Base-by-base conservation (phyloP, 2,329 filamentous ascomycete genomes). In the Xylaria arbuscula region DNA sequence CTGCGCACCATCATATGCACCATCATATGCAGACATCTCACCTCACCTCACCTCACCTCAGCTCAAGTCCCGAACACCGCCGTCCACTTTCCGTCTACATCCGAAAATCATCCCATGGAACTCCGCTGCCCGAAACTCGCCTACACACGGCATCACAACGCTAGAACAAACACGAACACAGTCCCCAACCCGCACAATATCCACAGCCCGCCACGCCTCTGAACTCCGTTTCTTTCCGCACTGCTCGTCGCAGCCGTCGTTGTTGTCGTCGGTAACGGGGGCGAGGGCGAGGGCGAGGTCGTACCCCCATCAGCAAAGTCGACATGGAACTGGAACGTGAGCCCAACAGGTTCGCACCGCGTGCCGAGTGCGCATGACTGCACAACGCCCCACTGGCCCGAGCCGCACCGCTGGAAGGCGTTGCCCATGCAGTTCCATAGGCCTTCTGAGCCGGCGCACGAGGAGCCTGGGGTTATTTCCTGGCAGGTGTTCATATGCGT, bases 341-440 rank as follows among this genome's bases (percentile, higher is more conserved):
- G 75, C 1, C 85, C 84, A 1, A 74, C 72, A 0, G 85, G 85
- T 17, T 72, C 71, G 70, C 85, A 87, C n/a, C 74, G 74, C 1
- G 85, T 87, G 5, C 84, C 84, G 5, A 76, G 74, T 0, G 85
- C 80, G 66, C 81, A 81, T 45, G 80, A 67, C 76, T 85, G 79
- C n/a, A 80, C 79, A 0, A 68, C 76, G 60, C 69, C 84, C 85
- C 85, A 87, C 11, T 66, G 74, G 1, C 85, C 84, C 10, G 78
- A 75, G 2, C 82, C 83, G 72, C 85, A 87, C 34, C 85, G 81
- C 76, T 87, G 85, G 78, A 83, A 87, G 40, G 78, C 80, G 22
- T 71, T 77, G 0, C 78, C 80, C 78, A 87, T 83, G 78, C 86
- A 87, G 76, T 87, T 85, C 85, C 85, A 87, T 69, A 83, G 81